Conservation (phyloP, 73 alveolate species). For the Durusdinium trenchii region DNA sequence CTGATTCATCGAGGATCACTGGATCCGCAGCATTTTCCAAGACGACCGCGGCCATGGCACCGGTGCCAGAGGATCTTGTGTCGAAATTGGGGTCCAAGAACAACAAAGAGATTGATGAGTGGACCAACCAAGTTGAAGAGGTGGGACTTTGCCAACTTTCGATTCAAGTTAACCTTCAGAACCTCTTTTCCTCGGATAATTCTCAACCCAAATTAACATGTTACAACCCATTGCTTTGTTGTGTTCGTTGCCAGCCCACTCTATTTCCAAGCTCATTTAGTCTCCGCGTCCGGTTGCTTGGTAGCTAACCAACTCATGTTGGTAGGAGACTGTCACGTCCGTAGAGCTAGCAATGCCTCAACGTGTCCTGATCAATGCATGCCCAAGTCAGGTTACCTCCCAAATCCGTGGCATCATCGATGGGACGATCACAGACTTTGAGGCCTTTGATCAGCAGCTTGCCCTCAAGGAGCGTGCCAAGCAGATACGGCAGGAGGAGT, state of each 20-base stretch:
- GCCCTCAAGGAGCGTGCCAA: slow-evolving; percentile 92
- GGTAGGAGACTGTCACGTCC: no score
- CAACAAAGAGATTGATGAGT: slow-evolving; percentile 58
- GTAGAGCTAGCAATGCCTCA: no score
- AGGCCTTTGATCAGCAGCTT: slow-evolving; percentile 60
- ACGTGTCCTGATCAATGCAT: no score
- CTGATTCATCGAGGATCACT: no score
- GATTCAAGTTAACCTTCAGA: neutral
- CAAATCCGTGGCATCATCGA: slow-evolving; percentile 93
- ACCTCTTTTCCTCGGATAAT: neutral
- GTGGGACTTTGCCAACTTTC: neutral
- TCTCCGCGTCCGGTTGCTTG: no score
- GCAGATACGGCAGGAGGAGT: slow-evolving; percentile 73
- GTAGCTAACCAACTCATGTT: no score
- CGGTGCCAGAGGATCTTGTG: neutral
- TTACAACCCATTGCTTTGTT: neutral
- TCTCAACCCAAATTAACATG: neutral
- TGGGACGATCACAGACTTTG: slow-evolving; percentile 92
- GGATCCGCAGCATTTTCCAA: no score
- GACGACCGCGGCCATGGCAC: no score
- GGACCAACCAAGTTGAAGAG: slow-evolving; percentile 74
- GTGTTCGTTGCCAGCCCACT: neutral
- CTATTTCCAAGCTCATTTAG: neutral
- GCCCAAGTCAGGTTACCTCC: slow-evolving; percentile 35
- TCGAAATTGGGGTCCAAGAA: neutral